Evolutionary conservation across 73 alveolate species (phyloP).

Genomic region (Tetrahymena elliotti): DNA sequence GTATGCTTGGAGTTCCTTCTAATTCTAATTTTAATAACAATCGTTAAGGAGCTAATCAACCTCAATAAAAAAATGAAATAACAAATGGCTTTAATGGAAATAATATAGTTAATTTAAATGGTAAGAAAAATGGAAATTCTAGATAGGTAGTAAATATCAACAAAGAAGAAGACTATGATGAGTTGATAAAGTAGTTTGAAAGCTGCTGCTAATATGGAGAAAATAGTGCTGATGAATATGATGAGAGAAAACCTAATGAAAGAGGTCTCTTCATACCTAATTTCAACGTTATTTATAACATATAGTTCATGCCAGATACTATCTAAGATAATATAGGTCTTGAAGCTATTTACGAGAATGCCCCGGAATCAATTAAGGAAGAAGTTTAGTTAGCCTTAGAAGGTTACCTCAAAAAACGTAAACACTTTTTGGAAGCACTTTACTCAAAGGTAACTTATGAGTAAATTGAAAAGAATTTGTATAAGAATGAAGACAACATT

Average conservation of each 20-base stretch:
- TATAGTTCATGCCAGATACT: neutral
- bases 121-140: neutral
- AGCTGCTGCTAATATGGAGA: neutral
- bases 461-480: neutral
- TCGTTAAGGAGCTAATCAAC: neutral
- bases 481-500: neutral
- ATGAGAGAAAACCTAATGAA: neutral
- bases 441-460: neutral
- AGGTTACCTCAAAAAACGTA: neutral
- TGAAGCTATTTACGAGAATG: neutral
- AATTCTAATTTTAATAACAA: neutral
- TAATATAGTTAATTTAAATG: neutral
- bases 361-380: neutral
- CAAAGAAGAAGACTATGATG: neutral
- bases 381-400: neutral
- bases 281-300: neutral
- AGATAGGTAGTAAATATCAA: neutral
- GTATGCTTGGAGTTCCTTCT: neutral
- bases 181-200: neutral
- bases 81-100: neutral
- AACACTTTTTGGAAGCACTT: neutral
- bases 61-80: neutral
- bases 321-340: neutral
- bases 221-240: neutral
- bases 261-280: neutral